These are phyloP conservation scores for Ogataea ganodermae DNA, from an alignment of 805 yeast species.

Conservation along the genomic window DNA sequence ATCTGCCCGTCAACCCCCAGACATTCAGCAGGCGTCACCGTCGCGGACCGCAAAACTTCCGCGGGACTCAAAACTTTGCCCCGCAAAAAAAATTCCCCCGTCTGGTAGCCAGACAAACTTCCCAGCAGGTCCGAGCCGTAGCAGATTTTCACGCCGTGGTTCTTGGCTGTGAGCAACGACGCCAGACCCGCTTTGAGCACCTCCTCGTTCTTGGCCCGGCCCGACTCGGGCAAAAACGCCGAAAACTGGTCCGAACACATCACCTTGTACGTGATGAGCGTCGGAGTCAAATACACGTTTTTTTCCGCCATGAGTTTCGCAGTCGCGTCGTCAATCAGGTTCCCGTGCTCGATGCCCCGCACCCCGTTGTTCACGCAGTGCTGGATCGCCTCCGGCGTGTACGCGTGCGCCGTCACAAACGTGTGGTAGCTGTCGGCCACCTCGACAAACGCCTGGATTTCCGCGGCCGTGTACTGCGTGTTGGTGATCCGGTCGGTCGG, in stretches of 20 bases:
- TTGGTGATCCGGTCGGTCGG: slow-evolving; percentile 31
- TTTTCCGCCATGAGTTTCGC: slow-evolving; percentile 30
- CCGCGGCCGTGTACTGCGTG: slow-evolving; percentile 30
- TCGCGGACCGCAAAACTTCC: slow-evolving; percentile 32
- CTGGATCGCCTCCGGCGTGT: slow-evolving; percentile 28
- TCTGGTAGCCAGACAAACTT: slow-evolving; percentile 30
- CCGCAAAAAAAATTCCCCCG: slow-evolving; percentile 31
- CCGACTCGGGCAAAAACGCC: slow-evolving; percentile 22
- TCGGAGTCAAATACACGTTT: slow-evolving; percentile 30
- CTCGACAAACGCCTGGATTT: slow-evolving; percentile 29
- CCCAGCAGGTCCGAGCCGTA: slow-evolving; percentile 34
- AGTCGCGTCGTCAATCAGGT: slow-evolving; percentile 30
- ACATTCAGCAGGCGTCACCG: slow-evolving; percentile 31
- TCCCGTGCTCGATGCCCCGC: slow-evolving; percentile 35
- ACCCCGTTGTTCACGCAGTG: slow-evolving; percentile 31
- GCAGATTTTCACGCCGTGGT: slow-evolving; percentile 28
- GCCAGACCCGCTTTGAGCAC: slow-evolving; percentile 28
- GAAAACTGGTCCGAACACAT: slow-evolving; percentile 32
- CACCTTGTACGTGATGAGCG: slow-evolving; percentile 32
- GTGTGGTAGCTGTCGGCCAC: slow-evolving; percentile 32
- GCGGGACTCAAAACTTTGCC: slow-evolving; percentile 26
- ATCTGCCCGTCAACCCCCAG: slow-evolving; percentile 20
- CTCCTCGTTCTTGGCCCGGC: slow-evolving; percentile 22
- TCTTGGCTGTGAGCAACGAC: slow-evolving; percentile 25
- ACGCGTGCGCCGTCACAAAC: slow-evolving; percentile 34